Evolutionary conservation across 306 rosid genomes (phyloP).

Genomic region (Rosa rugosa): DNA sequence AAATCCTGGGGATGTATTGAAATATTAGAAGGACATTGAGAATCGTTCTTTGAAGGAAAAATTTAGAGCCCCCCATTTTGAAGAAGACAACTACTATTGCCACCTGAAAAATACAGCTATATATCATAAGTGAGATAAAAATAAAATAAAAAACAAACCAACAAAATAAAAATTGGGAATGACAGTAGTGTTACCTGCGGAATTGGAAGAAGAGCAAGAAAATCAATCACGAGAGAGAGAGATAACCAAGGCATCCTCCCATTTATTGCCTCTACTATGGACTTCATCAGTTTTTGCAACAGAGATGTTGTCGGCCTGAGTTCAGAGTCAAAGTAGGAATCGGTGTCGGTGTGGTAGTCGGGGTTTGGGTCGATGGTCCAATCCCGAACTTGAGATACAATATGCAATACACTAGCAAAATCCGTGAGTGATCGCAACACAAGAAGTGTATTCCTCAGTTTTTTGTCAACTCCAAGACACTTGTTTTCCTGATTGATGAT

Average conservation of each 20-base stretch:
- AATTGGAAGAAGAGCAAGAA: conserved; percentile 16
- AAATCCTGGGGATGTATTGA: conserved; percentile 21
- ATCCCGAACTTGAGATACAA: conserved; percentile 1
- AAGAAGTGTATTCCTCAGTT: conserved; percentile 18
- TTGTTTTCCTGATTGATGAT: conserved; percentile 17
- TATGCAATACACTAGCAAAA: conserved; percentile 16
- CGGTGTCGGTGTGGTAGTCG: background rate
- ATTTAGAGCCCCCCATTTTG: background rate
- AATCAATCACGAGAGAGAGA: background rate
- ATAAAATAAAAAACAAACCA: too few relatives aligned
- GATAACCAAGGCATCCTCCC: background rate
- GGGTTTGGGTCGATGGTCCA: background rate
- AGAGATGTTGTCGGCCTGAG: background rate
- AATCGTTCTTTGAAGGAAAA: background rate
- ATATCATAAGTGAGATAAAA: too few relatives aligned
- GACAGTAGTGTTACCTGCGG: conserved; percentile 5
- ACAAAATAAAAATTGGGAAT: too few relatives aligned
- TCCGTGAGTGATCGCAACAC: conserved; percentile 26
- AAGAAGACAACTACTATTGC: background rate
- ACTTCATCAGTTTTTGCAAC: background rate
- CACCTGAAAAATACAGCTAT: conserved; percentile 14
- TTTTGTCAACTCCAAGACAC: conserved; percentile 32
- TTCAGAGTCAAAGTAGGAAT: background rate
- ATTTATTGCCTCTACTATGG: background rate
- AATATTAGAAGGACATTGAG: conserved; percentile 13